phyloP scores from a whole-genome alignment of 306 rosid genomes.

The Luffa acutangula region DNA sequence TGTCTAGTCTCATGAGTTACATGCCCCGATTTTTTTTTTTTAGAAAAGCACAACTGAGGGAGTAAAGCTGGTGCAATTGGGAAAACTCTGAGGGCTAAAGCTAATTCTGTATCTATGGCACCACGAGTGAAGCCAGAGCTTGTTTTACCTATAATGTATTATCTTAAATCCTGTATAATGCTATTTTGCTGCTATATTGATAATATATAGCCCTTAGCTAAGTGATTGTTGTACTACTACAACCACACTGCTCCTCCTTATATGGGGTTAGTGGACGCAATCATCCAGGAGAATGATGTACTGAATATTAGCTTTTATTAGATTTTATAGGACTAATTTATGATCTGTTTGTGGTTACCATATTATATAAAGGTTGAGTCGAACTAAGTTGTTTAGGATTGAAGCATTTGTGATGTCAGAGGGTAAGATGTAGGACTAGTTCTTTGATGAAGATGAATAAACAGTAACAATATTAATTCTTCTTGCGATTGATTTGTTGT shows the following conservation, averaged over 20 bases:
- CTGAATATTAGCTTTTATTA: neutral
- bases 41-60: constrained; percentile 82
- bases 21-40: constrained; percentile 9
- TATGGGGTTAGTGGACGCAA: neutral
- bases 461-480: neutral
- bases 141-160: too few relatives aligned
- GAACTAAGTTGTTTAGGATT: neutral
- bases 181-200: too few relatives aligned
- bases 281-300: neutral
- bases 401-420: neutral
- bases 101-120: too few relatives aligned
- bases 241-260: neutral
- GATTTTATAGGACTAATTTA: neutral
- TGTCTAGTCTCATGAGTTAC: neutral
- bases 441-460: neutral
- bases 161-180: too few relatives aligned
- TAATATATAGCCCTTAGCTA: too few relatives aligned
- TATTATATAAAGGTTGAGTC: neutral
- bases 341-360: neutral
- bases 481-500: constrained; percentile 3
- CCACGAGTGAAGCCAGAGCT: too few relatives aligned
- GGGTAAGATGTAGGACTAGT: neutral
- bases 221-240: neutral
- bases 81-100: too few relatives aligned
- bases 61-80: constrained; percentile 60